Evolutionary conservation across 225 moss, liverwort and hornwort species (phyloP).

Genomic region (Pseudoscleropodium purum): DNA sequence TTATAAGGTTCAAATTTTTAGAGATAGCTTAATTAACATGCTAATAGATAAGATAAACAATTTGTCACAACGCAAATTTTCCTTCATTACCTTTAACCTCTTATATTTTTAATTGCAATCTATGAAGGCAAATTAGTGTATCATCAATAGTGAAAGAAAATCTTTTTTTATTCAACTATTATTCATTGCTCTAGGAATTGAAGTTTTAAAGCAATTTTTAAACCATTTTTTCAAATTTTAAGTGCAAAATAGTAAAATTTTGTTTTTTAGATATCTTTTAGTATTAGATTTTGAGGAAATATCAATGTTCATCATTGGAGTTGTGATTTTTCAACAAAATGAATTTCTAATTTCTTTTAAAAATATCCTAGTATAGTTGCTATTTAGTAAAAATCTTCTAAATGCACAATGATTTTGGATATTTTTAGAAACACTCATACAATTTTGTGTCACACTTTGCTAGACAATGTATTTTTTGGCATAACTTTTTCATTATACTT

Average conservation of each 20-base stretch:
- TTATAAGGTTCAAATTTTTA: neutral
- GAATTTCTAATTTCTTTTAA: neutral
- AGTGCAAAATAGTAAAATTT: neutral
- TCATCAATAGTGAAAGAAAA: neutral
- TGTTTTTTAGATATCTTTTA: neutral
- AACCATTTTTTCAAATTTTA: neutral
- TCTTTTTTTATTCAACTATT: neutral
- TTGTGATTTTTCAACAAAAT: neutral
- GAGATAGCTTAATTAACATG: neutral
- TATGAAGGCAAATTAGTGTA: neutral
- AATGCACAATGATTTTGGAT: fast-evolving
- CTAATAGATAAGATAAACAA: neutral
- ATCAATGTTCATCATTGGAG: no score
- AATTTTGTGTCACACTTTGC: fast-evolving
- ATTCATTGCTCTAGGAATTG: no score
- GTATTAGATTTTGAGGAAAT: no score
- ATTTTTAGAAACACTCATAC: neutral
- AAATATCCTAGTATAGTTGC: fast-evolving
- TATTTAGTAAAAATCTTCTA: neutral
- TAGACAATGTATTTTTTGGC: no score
- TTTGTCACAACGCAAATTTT: neutral
- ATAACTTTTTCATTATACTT: neutral
- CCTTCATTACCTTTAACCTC: fast-evolving
- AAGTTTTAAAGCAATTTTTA: neutral
- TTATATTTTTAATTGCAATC: neutral